Evolutionary conservation across 2,329 filamentous ascomycete genomes (phyloP), one percentile per base, ranked within the genome.

Genomic region (Lecanicillium sp.): DNA sequence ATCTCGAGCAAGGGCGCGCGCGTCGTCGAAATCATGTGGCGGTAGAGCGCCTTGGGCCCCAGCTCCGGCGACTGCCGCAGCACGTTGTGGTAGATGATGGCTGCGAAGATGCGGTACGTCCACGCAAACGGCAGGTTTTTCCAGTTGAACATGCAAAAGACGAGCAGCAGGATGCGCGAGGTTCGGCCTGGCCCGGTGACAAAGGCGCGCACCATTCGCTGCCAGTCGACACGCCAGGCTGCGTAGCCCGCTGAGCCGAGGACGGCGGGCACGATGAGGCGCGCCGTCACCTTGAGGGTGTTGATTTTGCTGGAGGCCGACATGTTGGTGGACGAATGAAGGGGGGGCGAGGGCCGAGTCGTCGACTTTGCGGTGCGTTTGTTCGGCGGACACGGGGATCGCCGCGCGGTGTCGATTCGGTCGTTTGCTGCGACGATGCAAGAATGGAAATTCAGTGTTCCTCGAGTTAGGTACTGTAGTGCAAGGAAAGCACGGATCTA

Each of bases 111-210:
- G 39, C 78, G 77, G 45, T 71, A 63, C 75, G 86, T 87, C 85
- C 85, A 90, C 9, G 77, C 74, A 30, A 86, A 71, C 0, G 85
- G 85, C 44, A 88, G 53, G 44, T 73, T 84, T 69, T 90, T 90
- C 63, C 81, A 68, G 58, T 89, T 90, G 31, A 75, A 49, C 7
- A 81, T 34, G 11, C 76, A 65, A 40, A 84, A 74, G 11, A 74
- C 36, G 12, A 81, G 49, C 42, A 76, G 56, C 41, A 74, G 37
- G 41, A 78, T 65, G 4, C 74, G 68, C 46, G 66, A 72, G 5
- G 63, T 68, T 37, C 71, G 63, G 3, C 73, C 74, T 0, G 74
- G 72, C 0, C 73, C 74, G 0, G 69, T 74, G 43, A 72, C 56
- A 52, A 77, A 77, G 19, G 58, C 47, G 37, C 55, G 52, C 10